Evolutionary conservation across 2,329 filamentous ascomycete genomes (phyloP), one percentile per base, ranked within the genome.

Genomic region (Purpureocillium takamizusanense): DNA sequence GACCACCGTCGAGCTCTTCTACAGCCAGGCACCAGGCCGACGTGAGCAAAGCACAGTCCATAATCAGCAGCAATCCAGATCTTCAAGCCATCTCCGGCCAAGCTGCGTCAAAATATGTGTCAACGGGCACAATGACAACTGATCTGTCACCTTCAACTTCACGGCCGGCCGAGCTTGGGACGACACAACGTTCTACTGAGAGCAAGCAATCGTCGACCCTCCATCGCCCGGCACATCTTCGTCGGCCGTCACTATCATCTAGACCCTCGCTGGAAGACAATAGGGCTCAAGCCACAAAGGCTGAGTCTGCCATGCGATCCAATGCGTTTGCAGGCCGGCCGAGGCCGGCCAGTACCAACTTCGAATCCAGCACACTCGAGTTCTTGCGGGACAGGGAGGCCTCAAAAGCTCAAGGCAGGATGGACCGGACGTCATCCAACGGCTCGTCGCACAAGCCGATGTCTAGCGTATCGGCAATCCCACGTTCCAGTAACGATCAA

Each of bases 321-420:
- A 50, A 45, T 47, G 28, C 66, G 60, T 33, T 62, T 65, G 34
- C 49, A 14, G 44, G 51, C 6, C 78, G 81, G 44, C 72, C 78
- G 38, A 75, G 90, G 33, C 90, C 90, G 2, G 70, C 78, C 1
- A 95, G 89, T 57, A 85, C 86, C 27, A 86, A 89, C 55, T 73
- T 94, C 4, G 84, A 88, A 49, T 84, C 84, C 0, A 88, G 83
- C 52, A 69, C 59, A 6, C 45, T 92, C 37, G 88, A 94, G 42
- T 87, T 86, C 52, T 67, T 94, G 14, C 81, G 86, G 16, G 87
- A 92, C 50, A 75, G 79, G 37, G 88, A 94, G 16, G 66, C 73
- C 3, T 58, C 63, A 1, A 66, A 62, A 42, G 62, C 67, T 6
- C 49, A 56, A 9, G 55, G 50, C 31, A 49, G 57, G 13, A 46